A percentile compares a stretch with the other conserved stretches of the same genome.
Conservation (phyloP, 257 asterid genomes). For the Scutellaria baicalensis region DNA sequence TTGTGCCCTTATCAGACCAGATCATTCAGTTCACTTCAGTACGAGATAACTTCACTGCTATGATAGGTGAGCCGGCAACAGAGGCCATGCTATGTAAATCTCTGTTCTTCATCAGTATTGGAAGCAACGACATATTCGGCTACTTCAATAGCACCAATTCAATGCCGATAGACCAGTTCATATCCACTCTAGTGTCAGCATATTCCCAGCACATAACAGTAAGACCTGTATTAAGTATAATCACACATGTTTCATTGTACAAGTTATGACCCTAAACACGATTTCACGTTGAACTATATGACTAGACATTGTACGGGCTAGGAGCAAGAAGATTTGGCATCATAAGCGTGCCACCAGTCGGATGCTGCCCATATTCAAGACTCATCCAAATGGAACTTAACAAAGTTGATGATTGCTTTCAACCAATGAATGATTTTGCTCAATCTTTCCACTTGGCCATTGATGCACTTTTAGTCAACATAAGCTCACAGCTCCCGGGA, state of each 20-base stretch:
- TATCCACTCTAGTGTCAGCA: conserved; percentile 15
- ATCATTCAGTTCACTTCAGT: conserved; percentile 35
- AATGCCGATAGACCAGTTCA: conserved; percentile 14
- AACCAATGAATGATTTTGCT: conserved; percentile 28
- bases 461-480: conserved; percentile 17
- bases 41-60: conserved; percentile 24
- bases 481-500: conserved; percentile 30
- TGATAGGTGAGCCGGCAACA: conserved; percentile 28
- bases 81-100: conserved; percentile 29
- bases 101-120: conserved; percentile 41
- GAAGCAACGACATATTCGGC: conserved; percentile 57
- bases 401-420: conserved; percentile 25
- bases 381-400: conserved; percentile 7
- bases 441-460: conserved; percentile 29
- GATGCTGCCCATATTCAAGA: conserved; percentile 39
- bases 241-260: background rate
- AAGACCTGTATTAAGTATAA: background rate
- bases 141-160: conserved; percentile 8
- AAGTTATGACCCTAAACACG: background rate
- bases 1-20: conserved; percentile 33
- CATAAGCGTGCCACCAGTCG: conserved; percentile 37
- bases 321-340: conserved; percentile 66
- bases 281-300: background rate
- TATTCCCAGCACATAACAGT: conserved; percentile 31
- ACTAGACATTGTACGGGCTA: conserved; percentile 35